Percentiles rank a stretch among this genome's conserved stretches.
Conservation (phyloP, 495 filamentous ascomycete species). For the Cercophora scortea region DNA sequence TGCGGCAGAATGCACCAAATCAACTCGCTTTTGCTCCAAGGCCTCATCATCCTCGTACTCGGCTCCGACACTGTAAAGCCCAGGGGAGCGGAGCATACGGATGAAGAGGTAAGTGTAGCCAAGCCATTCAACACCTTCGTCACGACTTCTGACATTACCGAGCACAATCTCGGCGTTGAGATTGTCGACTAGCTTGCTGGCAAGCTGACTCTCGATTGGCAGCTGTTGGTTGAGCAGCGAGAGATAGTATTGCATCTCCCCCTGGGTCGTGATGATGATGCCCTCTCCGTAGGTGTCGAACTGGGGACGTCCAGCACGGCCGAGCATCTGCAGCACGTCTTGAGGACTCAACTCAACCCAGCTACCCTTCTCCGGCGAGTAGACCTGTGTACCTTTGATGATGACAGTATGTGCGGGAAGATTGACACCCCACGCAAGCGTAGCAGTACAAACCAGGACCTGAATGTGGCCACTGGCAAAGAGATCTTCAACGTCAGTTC, state of each 20-base stretch:
- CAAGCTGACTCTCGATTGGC: slow-evolving; percentile 93
- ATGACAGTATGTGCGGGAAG: slow-evolving; percentile 91
- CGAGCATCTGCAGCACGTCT: slow-evolving; percentile 97
- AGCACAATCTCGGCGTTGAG: slow-evolving; percentile 96
- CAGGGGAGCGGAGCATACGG: slow-evolving; percentile 93
- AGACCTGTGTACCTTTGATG: slow-evolving; percentile 95
- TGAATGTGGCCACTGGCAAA: slow-evolving; percentile 87
- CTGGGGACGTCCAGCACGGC: slow-evolving; percentile 90
- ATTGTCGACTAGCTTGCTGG: slow-evolving; percentile 90
- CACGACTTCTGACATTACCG: slow-evolving; percentile 84
- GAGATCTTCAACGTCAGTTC: slow-evolving; percentile 89
- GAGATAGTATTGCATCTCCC: slow-evolving; percentile 93
- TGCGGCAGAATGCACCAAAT: slow-evolving; percentile 91
- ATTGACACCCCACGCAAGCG: slow-evolving; percentile 94
- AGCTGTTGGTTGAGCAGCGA: slow-evolving; percentile 95
- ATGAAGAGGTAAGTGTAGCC: slow-evolving; percentile 98
- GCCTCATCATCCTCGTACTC: slow-evolving; percentile 91
- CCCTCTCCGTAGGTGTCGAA: slow-evolving; percentile 97
- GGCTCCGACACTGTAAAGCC: slow-evolving; percentile 88
- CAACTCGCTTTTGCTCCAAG: slow-evolving; percentile 92
- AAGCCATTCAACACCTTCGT: slow-evolving; percentile 97
- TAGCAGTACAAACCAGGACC: slow-evolving; percentile 94
- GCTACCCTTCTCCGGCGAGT: slow-evolving; percentile 96
- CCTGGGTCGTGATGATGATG: slow-evolving; percentile 95
- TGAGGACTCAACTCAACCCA: slow-evolving; percentile 98